Evolutionary conservation across 2,329 filamentous ascomycete species (phyloP).

Genomic region (Talaromyces sp.): DNA sequence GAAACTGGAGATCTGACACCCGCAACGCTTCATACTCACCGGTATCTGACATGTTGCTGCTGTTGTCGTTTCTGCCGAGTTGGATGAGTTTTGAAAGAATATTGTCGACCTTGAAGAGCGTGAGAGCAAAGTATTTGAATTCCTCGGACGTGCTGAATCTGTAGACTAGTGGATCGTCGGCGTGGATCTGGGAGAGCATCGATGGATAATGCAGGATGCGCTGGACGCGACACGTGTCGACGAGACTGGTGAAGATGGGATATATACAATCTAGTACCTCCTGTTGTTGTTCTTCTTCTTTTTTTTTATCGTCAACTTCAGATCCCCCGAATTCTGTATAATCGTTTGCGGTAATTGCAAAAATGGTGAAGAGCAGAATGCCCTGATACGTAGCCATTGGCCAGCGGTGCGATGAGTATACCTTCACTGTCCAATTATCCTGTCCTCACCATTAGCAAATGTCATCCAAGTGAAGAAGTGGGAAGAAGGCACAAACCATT

Average conservation of each 20-base stretch:
- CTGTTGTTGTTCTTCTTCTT: slow-evolving; percentile 11
- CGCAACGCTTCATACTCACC: neutral
- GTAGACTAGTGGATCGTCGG: slow-evolving; percentile 20
- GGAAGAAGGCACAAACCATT: slow-evolving; percentile 20
- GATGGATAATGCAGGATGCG: slow-evolving; percentile 31
- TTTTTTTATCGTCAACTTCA: neutral
- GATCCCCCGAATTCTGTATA: neutral
- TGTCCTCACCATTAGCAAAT: neutral
- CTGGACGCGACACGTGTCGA: slow-evolving; percentile 26
- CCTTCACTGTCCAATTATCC: slow-evolving; percentile 11
- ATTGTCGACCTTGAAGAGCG: slow-evolving; percentile 25
- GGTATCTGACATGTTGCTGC: neutral
- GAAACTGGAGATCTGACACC: slow-evolving; percentile 22
- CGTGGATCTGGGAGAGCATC: slow-evolving; percentile 23
- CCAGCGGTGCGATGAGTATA: slow-evolving; percentile 22
- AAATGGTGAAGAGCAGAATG: slow-evolving; percentile 31
- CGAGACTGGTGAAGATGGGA: slow-evolving; percentile 24
- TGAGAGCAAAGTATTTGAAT: slow-evolving; percentile 28
- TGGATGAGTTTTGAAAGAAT: slow-evolving; percentile 8
- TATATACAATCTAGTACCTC: slow-evolving; percentile 17
- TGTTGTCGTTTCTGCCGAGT: neutral
- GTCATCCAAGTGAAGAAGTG: neutral
- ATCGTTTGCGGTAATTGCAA: slow-evolving; percentile 21
- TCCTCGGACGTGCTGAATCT: slow-evolving; percentile 29
- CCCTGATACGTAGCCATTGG: slow-evolving; percentile 34